Percentiles rank a stretch among this genome's conserved stretches.
These are phyloP conservation scores for Brachypodium distachyon DNA, from an alignment of 202 grass and related monocot genomes.

Conservation along the genomic window DNA sequence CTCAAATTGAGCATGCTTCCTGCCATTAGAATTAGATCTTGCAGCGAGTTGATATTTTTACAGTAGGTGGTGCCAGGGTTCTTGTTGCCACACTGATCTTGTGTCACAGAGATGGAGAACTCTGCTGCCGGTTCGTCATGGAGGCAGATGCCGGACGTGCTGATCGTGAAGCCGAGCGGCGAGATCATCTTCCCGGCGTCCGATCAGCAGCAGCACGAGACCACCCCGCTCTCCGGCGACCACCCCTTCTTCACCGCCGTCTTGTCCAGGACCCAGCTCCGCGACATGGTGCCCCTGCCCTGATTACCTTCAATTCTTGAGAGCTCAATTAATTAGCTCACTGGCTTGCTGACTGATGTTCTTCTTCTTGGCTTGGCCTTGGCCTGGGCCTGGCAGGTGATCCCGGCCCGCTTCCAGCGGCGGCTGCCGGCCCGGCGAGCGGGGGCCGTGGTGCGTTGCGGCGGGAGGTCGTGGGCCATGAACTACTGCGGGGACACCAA, in stretches of 20 bases:
- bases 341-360: too few species aligned
- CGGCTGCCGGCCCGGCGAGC: slow-evolving; percentile 2
- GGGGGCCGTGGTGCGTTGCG: background rate
- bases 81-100: background rate
- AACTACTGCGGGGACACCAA: slow-evolving; percentile 22
- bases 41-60: background rate
- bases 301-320: too few species aligned
- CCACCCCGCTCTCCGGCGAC: slow-evolving; percentile 14
- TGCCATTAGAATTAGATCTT: background rate
- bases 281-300: too few species aligned
- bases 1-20: too few species aligned
- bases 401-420: slow-evolving; percentile 6
- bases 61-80: background rate
- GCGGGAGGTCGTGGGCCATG: slow-evolving; percentile 18
- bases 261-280: background rate
- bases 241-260: slow-evolving; percentile 26
- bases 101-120: slow-evolving; percentile 3
- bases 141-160: background rate
- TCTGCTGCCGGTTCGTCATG: background rate
- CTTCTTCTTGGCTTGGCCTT: background rate
- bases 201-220: slow-evolving; percentile 14
- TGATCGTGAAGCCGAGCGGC: background rate
- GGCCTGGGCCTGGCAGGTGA: too few species aligned
- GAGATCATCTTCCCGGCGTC: too few species aligned
- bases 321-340: too few species aligned